phyloP scores from a whole-genome alignment of 2,329 filamentous ascomycete species.

The Talaromyces sp. region DNA sequence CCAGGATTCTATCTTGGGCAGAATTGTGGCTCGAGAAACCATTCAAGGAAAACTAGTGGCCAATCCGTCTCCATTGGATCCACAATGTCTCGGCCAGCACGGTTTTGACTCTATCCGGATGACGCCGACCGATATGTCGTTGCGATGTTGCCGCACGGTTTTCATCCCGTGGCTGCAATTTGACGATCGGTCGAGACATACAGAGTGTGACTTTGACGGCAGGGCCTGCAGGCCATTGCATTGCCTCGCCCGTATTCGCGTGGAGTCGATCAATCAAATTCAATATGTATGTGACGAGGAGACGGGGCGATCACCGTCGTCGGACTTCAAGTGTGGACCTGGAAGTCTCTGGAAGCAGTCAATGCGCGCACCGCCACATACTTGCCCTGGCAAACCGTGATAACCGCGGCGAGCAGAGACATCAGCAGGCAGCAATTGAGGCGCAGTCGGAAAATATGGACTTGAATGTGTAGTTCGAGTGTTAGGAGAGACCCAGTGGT shows the following conservation, averaged over 20 bases:
- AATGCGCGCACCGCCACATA: conserved; percentile 11
- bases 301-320: conserved; percentile 4
- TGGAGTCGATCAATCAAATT: neutral
- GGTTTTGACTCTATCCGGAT: conserved; percentile 13
- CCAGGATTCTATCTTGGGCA: neutral
- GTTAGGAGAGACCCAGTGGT: too few species aligned
- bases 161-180: neutral
- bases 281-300: conserved; percentile 12
- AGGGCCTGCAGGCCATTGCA: neutral
- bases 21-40: conserved; percentile 4
- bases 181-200: neutral
- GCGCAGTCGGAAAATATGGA: neutral
- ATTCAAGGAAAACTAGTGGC: conserved; percentile 1
- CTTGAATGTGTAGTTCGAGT: too few species aligned
- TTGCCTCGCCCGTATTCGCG: neutral
- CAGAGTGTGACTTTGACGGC: neutral
- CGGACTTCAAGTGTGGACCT: neutral
- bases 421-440: neutral
- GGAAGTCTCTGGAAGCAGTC: neutral
- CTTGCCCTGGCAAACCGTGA: neutral
- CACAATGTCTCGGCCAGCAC: conserved; percentile 14
- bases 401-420: neutral
- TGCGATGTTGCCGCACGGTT: neutral
- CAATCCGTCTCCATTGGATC: conserved; percentile 4
- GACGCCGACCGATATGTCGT: too few species aligned